Base-by-base conservation (phyloP, 768 basidiomycete genomes). In the Kwoniella dejecticola region DNA sequence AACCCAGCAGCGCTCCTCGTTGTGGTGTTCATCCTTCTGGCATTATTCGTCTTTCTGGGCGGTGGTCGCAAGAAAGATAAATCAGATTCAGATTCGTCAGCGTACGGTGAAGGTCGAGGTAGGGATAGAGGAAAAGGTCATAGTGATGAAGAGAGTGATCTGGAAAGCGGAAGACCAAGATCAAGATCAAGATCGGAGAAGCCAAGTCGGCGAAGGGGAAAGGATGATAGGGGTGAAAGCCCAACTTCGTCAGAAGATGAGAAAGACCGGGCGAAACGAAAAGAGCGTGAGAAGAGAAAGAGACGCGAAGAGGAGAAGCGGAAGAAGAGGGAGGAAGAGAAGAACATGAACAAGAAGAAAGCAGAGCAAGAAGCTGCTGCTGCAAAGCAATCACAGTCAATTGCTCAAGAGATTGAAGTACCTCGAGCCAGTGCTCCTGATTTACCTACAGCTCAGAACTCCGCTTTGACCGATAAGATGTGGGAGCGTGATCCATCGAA, bases 171-270 rank as follows among this genome's bases (percentile, higher is more conserved):
- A 26, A 21, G n/a, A n/a, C n/a, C n/a, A n/a, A n/a, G n/a, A n/a
- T n/a, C n/a, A n/a, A n/a, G n/a, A n/a, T 26, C 19, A 24, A 27
- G 33, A 50, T 3, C 15, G 13, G 48, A 31, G 2, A 29, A n/a
- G 13, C 30, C 29, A 21, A 33, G 21, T 8, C 26, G 30, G 33
- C 17, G 85, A 89, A 54, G 96, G 94, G 94, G 12, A 42, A 83
- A 90, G 70, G 89, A 93, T 67, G 87, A n/a, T 88, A 13, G 13
- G 27, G 19, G 17, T 47, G 23, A 30, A 31, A 23, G n/a, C n/a
- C 5, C 30, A 11, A 31, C 27, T 7, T 50, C 48, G 33, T 50
- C 48, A 6, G 40, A 55, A 40, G 53, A 55, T 0, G 44, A 52
- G 26, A 33, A 52, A 52, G 21, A 13, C 17, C 15, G 53, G 42